Conservation (phyloP, 2,329 filamentous ascomycete species). For the Aureobasidium pullulans region DNA sequence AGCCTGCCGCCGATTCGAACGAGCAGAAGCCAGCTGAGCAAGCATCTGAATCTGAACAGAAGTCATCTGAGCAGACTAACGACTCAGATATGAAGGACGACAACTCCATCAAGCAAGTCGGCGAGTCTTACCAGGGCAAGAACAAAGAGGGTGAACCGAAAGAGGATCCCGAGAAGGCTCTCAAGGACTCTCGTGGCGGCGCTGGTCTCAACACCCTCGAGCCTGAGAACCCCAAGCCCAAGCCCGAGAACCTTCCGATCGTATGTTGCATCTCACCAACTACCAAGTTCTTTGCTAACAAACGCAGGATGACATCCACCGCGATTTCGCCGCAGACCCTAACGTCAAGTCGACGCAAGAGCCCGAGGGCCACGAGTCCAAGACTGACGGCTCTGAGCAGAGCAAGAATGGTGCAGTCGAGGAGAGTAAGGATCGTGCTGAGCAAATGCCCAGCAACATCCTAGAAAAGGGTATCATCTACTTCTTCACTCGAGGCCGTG, state of each 20-base stretch:
- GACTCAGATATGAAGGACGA: slow-evolving; percentile 26
- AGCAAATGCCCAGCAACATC: slow-evolving; percentile 52
- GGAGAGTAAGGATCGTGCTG: slow-evolving; percentile 44
- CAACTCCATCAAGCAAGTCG: slow-evolving; percentile 15
- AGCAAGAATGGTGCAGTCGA: slow-evolving; percentile 33
- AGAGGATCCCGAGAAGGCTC: slow-evolving; percentile 20
- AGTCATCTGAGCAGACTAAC: slow-evolving; percentile 7
- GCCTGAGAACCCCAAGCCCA: slow-evolving; percentile 10
- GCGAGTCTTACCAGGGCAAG: slow-evolving; percentile 18
- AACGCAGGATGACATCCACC: slow-evolving; percentile 14
- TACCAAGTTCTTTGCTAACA: background rate
- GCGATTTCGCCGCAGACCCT: background rate
- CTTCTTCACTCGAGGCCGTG: slow-evolving; percentile 78
- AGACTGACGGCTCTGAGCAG: background rate
- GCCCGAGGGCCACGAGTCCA: background rate
- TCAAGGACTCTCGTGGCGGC: slow-evolving; percentile 19
- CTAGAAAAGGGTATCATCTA: slow-evolving; percentile 86
- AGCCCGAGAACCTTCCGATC: slow-evolving; percentile 9
- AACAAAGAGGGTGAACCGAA: slow-evolving; percentile 24
- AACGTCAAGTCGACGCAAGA: background rate
- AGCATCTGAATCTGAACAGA: slow-evolving; percentile 6
- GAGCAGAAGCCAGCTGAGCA: slow-evolving; percentile 1
- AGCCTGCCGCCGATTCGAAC: background rate
- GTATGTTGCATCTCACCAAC: background rate
- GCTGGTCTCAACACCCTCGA: slow-evolving; percentile 17